Evolutionary conservation across 495 filamentous ascomycete species (phyloP).

Genomic region (Xylaria venustula): DNA sequence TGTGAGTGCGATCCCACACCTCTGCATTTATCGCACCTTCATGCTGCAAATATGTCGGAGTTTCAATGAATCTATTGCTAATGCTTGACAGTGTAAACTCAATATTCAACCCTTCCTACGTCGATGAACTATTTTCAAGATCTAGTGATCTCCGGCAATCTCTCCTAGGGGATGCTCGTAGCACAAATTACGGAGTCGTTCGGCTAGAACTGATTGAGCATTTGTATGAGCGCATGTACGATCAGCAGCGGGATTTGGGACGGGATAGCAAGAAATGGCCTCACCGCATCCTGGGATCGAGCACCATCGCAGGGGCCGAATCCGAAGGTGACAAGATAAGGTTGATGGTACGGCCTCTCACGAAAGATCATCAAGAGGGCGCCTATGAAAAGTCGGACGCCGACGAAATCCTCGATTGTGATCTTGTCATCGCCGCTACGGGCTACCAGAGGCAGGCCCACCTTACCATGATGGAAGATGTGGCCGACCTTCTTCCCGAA

Average conservation of each 20-base stretch:
- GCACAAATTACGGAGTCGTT: constrained; percentile 94
- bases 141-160: constrained; percentile 58
- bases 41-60: too few relatives aligned
- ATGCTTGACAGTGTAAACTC: constrained; percentile 74
- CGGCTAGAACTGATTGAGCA: constrained; percentile 81
- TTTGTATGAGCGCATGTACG: constrained; percentile 81
- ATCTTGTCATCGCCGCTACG: constrained; percentile 82
- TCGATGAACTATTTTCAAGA: constrained; percentile 70
- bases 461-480: constrained; percentile 67
- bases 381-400: constrained; percentile 23
- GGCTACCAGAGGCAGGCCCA: constrained; percentile 82
- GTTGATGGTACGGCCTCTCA: constrained; percentile 42
- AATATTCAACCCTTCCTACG: constrained; percentile 84
- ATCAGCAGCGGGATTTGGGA: constrained; percentile 69
- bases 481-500: constrained; percentile 61
- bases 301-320: constrained; percentile 60
- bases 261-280: constrained; percentile 72
- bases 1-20: constrained; percentile 57
- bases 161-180: constrained; percentile 62
- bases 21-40: too few relatives aligned
- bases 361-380: constrained; percentile 26
- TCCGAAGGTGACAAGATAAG: constrained; percentile 38
- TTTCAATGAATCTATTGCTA: not conserved
- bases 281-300: constrained; percentile 69
- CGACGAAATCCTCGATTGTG: constrained; percentile 65